Evolutionary conservation across 1,139 yeast genomes (phyloP).

Genomic region (Debaryomyces sp.): DNA sequence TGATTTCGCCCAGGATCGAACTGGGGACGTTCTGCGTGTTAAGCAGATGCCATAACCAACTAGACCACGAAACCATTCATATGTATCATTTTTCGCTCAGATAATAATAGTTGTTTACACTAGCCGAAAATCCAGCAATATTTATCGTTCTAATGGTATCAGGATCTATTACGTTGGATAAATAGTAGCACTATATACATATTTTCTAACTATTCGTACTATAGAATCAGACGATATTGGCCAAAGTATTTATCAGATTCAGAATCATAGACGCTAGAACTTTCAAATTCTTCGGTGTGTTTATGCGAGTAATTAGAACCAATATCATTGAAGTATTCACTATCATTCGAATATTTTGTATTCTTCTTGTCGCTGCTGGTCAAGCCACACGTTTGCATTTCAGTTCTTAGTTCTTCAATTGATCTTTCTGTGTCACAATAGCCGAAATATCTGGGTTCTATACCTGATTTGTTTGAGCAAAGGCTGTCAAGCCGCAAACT

Average conservation of each 20-base stretch:
- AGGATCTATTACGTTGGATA: no score
- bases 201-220: neutral
- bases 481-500: neutral
- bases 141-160: no score
- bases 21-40: conserved; percentile 99
- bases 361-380: neutral
- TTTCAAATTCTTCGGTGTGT: neutral
- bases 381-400: neutral
- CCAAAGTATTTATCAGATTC: neutral
- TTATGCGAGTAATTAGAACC: neutral
- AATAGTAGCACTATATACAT: no score
- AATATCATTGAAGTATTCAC: neutral
- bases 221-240: neutral
- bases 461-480: neutral
- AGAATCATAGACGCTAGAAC: conserved; percentile 1
- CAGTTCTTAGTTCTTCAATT: neutral
- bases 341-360: neutral
- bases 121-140: no score
- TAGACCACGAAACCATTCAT: conserved; percentile 73
- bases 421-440: neutral
- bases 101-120: no score
- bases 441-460: neutral
- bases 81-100: neutral
- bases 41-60: conserved; percentile 99
- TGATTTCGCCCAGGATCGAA: conserved; percentile 35